These are phyloP conservation scores for Quercus parvula DNA, from an alignment of 306 rosid species.

Conservation along the genomic window DNA sequence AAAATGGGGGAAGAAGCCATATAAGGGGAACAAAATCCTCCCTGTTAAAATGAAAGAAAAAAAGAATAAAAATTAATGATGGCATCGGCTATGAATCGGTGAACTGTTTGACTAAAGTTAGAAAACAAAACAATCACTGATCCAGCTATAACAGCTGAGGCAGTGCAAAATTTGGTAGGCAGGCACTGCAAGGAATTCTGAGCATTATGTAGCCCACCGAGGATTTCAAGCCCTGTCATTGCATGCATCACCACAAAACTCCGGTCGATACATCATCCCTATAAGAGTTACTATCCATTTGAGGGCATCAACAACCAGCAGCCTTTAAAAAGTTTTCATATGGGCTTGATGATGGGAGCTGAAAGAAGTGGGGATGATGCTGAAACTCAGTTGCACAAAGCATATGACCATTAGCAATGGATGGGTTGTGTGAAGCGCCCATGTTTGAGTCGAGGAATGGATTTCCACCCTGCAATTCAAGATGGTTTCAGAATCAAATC, in stretches of 20 bases:
- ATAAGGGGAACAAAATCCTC: constrained; percentile 11
- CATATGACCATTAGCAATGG: constrained; percentile 33
- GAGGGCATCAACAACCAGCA: constrained; percentile 60
- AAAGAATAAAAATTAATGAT: background rate
- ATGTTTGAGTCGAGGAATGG: constrained; percentile 55
- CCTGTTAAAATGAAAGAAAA: constrained; percentile 25
- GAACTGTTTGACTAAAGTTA: constrained; percentile 12
- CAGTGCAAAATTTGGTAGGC: constrained; percentile 21
- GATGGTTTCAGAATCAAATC: constrained; percentile 14
- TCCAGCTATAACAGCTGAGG: constrained; percentile 6
- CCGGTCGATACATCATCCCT: background rate
- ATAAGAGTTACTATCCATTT: constrained; percentile 3
- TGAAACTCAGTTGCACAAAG: constrained; percentile 65
- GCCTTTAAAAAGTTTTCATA: constrained; percentile 82
- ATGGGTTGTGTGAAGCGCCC: constrained; percentile 28
- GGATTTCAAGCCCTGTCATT: background rate
- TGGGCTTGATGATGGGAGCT: constrained; percentile 69
- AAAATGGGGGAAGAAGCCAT: constrained; percentile 21
- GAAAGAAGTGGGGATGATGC: constrained; percentile 49
- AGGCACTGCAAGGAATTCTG: constrained; percentile 17
- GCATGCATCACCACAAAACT: background rate
- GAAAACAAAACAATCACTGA: constrained; percentile 4
- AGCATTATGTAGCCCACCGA: constrained; percentile 13
- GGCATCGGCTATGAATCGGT: background rate
- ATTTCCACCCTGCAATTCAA: constrained; percentile 57